Base-by-base conservation (phyloP, 768 basidiomycete species). In the Agrocybe praecox region DNA sequence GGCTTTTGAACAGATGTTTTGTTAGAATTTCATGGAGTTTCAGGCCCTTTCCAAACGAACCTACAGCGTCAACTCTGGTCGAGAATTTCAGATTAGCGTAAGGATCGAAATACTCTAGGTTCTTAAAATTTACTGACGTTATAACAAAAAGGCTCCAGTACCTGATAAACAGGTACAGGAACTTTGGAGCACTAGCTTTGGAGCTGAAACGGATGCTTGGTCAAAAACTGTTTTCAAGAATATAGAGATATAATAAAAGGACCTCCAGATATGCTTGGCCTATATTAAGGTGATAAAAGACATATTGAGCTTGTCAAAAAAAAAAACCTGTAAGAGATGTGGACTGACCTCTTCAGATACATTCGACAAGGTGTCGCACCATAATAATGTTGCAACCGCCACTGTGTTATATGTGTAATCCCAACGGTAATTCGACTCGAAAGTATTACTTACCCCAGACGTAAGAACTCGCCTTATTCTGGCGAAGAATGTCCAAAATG, bases 201-300 rank as follows among this genome's bases (percentile, higher is more conserved):
- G 52, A 14, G 9, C 52, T 53, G 21, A 11, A 12, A 23, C 2
- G 19, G 17, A 15, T 17, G 18, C 6, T 29, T 40, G 36, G 5
- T 40, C 12, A 40, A 40, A 40, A n/a, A n/a, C n/a, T n/a, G n/a
- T n/a, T n/a, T n/a, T n/a, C 33, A 34, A 34, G 33, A n/a, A 17
- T 23, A n/a, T 1, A 24, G 47, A 49, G 47, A 4, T 49, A 8
- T 19, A 46, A 19, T 17, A 1, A 7, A 17, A n/a, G 4, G 29
- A 53, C 52, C 52, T 53, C 52, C 52, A 53, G 18, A 53, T 43
- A 19, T 53, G 43, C n/a, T 26, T 22, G 8, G 29, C 29, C 52
- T 53, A 22, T 51, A n/a, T n/a, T 23, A 29, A 8, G 18, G 17
- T 24, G 23, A 45, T 5, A 11, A 18, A n/a, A 42, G 7, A 22